Base-by-base conservation (phyloP, 208 protist genomes). In the Wallacemonas sp. region DNA sequence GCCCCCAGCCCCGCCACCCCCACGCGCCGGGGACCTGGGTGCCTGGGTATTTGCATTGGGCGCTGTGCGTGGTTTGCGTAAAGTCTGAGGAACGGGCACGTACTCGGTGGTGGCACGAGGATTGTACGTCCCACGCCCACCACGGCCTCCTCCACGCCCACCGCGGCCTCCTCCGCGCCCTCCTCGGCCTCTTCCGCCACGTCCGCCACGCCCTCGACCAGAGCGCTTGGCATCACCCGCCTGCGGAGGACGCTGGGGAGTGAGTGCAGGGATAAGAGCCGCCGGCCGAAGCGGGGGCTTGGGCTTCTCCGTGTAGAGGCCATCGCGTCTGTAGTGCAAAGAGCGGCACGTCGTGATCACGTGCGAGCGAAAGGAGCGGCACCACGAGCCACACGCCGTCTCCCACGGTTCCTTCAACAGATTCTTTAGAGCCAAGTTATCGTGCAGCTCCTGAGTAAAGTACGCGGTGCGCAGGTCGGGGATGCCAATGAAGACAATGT, bases 341-440 rank as follows among this genome's bases (percentile, higher is more conserved):
- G 68, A 86, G n/a, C 27, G 36, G 68, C 88, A 94, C 39, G 82
- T 91, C 9, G 82, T 81, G 27, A 94, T 70, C 31, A 89, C 77
- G 55, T 94, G 88, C 2, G 84, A 88, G 15, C 77, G 80, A 3
- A 24, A 4, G 46, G 24, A 56, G 38, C 69, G 78, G 62, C 88
- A 94, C 88, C 88, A 94, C 27, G 72, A 62, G 42, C 88, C 88
- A 62, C 81, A 88, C 30, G 79, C 77, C 44, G 70, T 72, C 53
- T 80, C 70, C 72, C 62, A 72, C 26, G 65, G 62, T 53, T 76
- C 61, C 41, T 75, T 68, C 60, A 68, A 71, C 21, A 87, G 51
- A 41, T 76, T 77, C 24, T 30, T 79, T 26, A 91, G 53, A 2
- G 63, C 88, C 24, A 90, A 36, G 67, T 94, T 94, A 1, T 79